Base-by-base conservation (phyloP, 805 yeast genomes). In the Kodamaea sagamina region DNA sequence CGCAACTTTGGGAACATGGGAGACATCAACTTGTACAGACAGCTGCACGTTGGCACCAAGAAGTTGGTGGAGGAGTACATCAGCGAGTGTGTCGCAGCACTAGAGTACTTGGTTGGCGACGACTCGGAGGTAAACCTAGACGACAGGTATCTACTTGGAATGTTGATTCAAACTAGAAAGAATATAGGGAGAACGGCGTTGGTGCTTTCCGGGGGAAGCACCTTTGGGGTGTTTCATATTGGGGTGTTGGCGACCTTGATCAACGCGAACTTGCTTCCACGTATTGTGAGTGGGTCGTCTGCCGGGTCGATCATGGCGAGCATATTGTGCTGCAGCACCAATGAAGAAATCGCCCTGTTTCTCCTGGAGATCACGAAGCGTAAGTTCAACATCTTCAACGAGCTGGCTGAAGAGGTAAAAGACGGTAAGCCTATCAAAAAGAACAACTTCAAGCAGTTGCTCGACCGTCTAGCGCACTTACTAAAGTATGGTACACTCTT, bases 281-380 rank as follows among this genome's bases (percentile, higher is more conserved):
- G 86, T 38, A 86, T 93, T 27, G 80, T 93, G 11, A 86, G 96
- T 37, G 99, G 99, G 1, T 86, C 96, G 10, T 88, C 96, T 17
- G 96, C 97, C 0, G 99, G 99, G 12, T 89, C 97, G 1, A 90
- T 93, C 41, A 83, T 93, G 36, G 97, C 98, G 13, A 79, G 96
- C 38, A 80, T 93, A 12, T 71, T 93, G 36, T 89, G 96, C 57
- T 83, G 86, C 12, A 88, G 85, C 57, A 78, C 84, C 7, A 82
- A 82, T 45, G 86, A 81, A 24, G 97, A 90, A 61, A 72, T 82
- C 2, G 61, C 72, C 13, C 74, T 65, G 4, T 60, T 88, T 12
- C 65, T 92, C 45, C 73, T 65, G 22, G 78, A 81, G 11, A 80
- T 90, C 44, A 78, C 82, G 37, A 83, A 78, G 21, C 72, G 72